These are phyloP conservation scores for Fraxinus albicans DNA, from an alignment of 305 asterid genomes.

Conservation along the genomic window DNA sequence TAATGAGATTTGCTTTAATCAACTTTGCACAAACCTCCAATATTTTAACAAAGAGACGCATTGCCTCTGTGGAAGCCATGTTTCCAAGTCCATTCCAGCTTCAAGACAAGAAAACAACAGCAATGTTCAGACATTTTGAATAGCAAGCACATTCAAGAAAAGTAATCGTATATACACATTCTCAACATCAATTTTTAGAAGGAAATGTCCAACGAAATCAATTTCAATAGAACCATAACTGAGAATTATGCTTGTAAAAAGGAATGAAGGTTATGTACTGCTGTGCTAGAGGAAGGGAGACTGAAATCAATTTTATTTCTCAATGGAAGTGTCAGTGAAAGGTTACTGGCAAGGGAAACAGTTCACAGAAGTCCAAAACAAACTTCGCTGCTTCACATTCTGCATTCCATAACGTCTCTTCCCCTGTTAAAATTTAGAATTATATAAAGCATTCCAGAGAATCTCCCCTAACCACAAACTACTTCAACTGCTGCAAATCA, in stretches of 20 bases:
- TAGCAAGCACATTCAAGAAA: neutral
- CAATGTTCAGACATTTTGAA: conserved; percentile 15
- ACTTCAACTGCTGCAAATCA: neutral
- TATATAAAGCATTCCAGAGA: neutral
- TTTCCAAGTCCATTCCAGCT: conserved; percentile 93
- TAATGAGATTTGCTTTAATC: conserved; percentile 15
- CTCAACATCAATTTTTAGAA: neutral
- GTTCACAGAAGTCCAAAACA: neutral
- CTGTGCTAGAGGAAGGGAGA: neutral
- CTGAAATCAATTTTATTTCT: neutral
- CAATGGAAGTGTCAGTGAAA: neutral
- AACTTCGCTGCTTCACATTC: neutral
- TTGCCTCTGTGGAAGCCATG: conserved; percentile 89
- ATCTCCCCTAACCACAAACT: neutral
- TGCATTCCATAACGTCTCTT: neutral
- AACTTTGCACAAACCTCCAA: conserved; percentile 63
- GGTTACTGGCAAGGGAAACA: neutral
- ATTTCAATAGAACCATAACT: neutral
- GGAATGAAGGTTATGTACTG: neutral
- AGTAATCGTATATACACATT: neutral
- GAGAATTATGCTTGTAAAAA: neutral
- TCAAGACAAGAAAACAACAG: conserved; percentile 31
- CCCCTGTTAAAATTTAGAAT: neutral
- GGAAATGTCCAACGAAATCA: conserved; percentile 14
- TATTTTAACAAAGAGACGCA: conserved; percentile 94